phyloP scores from a whole-genome alignment of 176 grass and related monocot species.

The Saccharum spontaneum region DNA sequence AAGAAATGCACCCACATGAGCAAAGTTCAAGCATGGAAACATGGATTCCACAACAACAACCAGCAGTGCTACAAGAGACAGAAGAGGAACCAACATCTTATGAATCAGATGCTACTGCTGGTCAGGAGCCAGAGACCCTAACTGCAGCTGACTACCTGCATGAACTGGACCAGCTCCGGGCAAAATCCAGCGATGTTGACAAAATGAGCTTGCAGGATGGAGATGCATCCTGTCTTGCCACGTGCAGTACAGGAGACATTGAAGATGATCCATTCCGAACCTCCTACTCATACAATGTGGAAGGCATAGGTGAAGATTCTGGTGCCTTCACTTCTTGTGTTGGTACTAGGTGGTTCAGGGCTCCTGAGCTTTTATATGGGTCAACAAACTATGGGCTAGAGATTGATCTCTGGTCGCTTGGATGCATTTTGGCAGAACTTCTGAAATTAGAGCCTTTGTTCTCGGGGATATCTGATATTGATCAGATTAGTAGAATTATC shows the following conservation, averaged over 20 bases:
- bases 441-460: slow-evolving; percentile 67
- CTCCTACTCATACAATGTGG: slow-evolving; percentile 65
- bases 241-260: slow-evolving; percentile 77
- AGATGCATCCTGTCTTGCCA: slow-evolving; percentile 81
- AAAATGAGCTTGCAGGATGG: slow-evolving; percentile 82
- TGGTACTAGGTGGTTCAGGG: slow-evolving; percentile 88
- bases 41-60: slow-evolving; percentile 42
- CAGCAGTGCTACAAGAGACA: background rate
- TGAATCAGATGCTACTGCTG: slow-evolving; percentile 34
- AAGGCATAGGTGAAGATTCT: slow-evolving; percentile 46
- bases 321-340: slow-evolving; percentile 82
- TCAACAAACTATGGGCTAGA: slow-evolving; percentile 81
- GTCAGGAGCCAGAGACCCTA: slow-evolving; percentile 40
- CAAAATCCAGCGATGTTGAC: slow-evolving; percentile 64
- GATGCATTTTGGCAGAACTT: slow-evolving; percentile 87
- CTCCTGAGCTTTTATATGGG: slow-evolving; percentile 89
- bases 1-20: slow-evolving; percentile 29
- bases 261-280: slow-evolving; percentile 68
- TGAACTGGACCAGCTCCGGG: slow-evolving; percentile 68
- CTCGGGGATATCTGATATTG: slow-evolving; percentile 83
- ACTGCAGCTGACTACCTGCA: slow-evolving; percentile 73
- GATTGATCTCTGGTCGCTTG: slow-evolving; percentile 90
- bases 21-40: slow-evolving; percentile 36
- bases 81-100: slow-evolving; percentile 19
- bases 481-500: slow-evolving; percentile 91